Conservation (phyloP, 1,139 yeast genomes). For the Saccharomycopsis hybrid region DNA sequence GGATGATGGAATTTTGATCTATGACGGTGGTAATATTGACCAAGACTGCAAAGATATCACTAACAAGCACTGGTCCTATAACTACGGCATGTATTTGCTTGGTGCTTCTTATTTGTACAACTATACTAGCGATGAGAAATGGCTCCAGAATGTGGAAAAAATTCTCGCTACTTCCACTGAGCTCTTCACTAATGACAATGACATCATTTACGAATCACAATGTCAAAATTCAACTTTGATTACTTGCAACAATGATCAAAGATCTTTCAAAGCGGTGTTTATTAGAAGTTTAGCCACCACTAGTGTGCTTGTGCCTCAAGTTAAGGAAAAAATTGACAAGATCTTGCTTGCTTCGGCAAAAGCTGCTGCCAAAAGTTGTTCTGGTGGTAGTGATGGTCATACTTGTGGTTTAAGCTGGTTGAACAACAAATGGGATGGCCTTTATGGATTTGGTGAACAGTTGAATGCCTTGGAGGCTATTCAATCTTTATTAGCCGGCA, state of each 20-base stretch:
- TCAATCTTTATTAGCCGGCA: slow-evolving; percentile 36
- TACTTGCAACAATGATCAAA: slow-evolving; percentile 54
- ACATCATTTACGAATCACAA: slow-evolving; percentile 51
- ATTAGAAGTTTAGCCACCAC: slow-evolving; percentile 51
- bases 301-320: slow-evolving; percentile 41
- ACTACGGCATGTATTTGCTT: slow-evolving; percentile 52
- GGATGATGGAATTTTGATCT: slow-evolving; percentile 31
- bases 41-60: slow-evolving; percentile 42
- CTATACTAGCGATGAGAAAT: slow-evolving; percentile 43
- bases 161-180: slow-evolving; percentile 40
- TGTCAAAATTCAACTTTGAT: slow-evolving; percentile 36
- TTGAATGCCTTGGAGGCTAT: slow-evolving; percentile 70
- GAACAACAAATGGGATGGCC: slow-evolving; percentile 49
- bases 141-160: slow-evolving; percentile 43
- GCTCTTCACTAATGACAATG: slow-evolving; percentile 36
- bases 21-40: slow-evolving; percentile 53
- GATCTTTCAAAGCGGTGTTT: slow-evolving; percentile 55
- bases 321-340: slow-evolving; percentile 35
- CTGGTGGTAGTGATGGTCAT: slow-evolving; percentile 69
- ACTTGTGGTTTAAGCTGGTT: slow-evolving; percentile 73
- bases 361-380: slow-evolving; percentile 67
- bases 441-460: slow-evolving; percentile 74
- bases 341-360: slow-evolving; percentile 44
- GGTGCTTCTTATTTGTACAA: slow-evolving; percentile 59
- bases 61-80: slow-evolving; percentile 52